These are phyloP conservation scores for Stereocaulon alpinum DNA, from an alignment of 495 filamentous ascomycete genomes.

Conservation along the genomic window DNA sequence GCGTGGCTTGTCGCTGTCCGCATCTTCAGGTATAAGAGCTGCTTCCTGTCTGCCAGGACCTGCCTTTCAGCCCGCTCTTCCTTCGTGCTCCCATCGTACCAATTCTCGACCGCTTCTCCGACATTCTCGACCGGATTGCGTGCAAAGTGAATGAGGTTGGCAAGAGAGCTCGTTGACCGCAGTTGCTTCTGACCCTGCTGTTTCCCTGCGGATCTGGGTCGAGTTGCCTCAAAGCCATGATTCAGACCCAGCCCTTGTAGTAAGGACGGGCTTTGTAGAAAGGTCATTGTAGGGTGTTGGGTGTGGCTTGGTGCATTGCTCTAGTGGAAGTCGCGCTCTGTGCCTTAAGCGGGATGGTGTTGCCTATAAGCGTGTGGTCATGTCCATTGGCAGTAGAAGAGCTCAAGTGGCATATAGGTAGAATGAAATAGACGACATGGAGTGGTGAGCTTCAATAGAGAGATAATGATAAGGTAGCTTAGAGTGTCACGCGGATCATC, in stretches of 20 bases:
- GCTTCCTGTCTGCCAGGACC: slow-evolving; percentile 47
- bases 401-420: background rate
- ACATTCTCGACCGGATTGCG: slow-evolving; percentile 24
- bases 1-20: slow-evolving; percentile 49
- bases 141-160: slow-evolving; percentile 19
- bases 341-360: background rate
- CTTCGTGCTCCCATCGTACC: slow-evolving; percentile 46
- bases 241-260: slow-evolving; percentile 4
- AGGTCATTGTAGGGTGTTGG: slow-evolving; percentile 10
- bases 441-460: too few species aligned
- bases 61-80: slow-evolving; percentile 42
- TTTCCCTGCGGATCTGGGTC: background rate
- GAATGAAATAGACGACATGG: background rate
- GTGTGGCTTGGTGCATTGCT: slow-evolving; percentile 2
- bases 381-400: background rate
- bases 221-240: slow-evolving; percentile 3
- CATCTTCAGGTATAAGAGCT: slow-evolving; percentile 53
- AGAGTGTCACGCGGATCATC: background rate
- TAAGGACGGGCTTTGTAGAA: slow-evolving; percentile 5
- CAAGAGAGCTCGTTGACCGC: slow-evolving; percentile 15
- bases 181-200: slow-evolving; percentile 1
- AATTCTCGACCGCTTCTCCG: slow-evolving; percentile 38
- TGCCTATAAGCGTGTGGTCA: background rate
- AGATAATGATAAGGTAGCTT: background rate
- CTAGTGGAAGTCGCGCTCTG: background rate